These are phyloP conservation scores for Eucalyptus polyanthemos DNA, from an alignment of 345 rosid genomes.

Conservation along the genomic window DNA sequence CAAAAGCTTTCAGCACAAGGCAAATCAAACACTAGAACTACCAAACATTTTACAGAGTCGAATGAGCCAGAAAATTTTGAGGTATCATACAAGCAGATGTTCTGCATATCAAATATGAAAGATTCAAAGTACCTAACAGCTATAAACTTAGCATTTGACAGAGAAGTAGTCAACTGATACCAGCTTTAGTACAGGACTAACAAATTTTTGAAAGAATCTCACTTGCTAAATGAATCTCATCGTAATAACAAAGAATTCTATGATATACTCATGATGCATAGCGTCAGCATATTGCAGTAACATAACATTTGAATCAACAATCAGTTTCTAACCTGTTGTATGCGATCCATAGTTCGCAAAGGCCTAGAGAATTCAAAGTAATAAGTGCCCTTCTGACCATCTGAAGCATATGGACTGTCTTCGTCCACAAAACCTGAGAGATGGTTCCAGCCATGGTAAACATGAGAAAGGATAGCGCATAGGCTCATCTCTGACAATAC, in stretches of 20 bases:
- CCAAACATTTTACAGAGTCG: background rate
- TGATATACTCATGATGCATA: background rate
- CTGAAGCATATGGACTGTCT: constrained; percentile 74
- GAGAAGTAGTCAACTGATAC: background rate
- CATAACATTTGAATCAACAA: background rate
- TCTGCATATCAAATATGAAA: background rate
- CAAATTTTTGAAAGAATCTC: background rate
- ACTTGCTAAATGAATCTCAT: background rate
- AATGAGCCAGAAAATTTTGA: background rate
- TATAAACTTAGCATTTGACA: background rate
- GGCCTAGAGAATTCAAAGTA: constrained; percentile 89
- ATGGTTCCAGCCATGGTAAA: background rate
- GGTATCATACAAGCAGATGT: background rate
- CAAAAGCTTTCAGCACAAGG: background rate
- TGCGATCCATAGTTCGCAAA: constrained; percentile 79
- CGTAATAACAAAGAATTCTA: background rate
- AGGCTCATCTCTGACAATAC: background rate
- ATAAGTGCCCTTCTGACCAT: constrained; percentile 69
- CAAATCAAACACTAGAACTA: background rate
- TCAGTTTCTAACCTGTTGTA: constrained; percentile 62
- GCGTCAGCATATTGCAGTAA: background rate
- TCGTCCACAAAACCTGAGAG: constrained; percentile 66
- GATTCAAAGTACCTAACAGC: background rate
- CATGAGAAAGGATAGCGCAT: background rate
- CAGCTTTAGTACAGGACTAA: background rate